Evolutionary conservation across 306 rosid genomes (phyloP), one percentile per base, ranked within the genome.

Genomic region (Pueraria montana): DNA sequence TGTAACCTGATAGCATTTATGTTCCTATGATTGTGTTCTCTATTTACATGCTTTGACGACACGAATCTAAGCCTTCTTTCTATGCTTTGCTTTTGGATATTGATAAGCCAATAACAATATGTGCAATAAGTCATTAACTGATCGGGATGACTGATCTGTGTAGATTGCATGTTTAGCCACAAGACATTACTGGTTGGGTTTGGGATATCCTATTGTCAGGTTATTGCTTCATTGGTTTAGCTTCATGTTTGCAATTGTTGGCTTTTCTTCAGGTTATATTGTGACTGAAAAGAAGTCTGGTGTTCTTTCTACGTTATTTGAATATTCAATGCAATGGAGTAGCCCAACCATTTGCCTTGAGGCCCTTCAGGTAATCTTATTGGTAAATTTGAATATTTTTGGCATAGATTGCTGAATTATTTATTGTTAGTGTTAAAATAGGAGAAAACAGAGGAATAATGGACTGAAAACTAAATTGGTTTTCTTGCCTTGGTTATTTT

Each of bases 361-460:
- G 90, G 91, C 99, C 64, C 99, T 96, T 71, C 99, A 94, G 99
- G 98, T 93, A 88, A 85, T 77, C 80, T 58, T 73, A 34, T 26
- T 49, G 40, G 65, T 59, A 67, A 65, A 30, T 55, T n/a, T 36
- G 24, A 46, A 17, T 65, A 69, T 38, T 18, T 77, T 42, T 80
- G 43, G 38, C 50, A 16, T 50, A 43, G 34, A 14, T 75, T 79
- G 23, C 36, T 84, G 67, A 34, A 48, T 46, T 78, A 36, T 52
- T 46, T 16, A 55, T 40, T 12, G 26, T 16, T 56, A n/a, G n/a
- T n/a, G n/a, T n/a, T n/a, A n/a, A n/a, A n/a, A n/a, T n/a, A n/a
- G n/a, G n/a, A n/a, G n/a, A n/a, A n/a, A n/a, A n/a, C n/a, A n/a
- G n/a, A n/a, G n/a, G n/a, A n/a, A n/a, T n/a, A n/a, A n/a, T n/a